These are phyloP conservation scores for Musa beccarii DNA, from an alignment of 176 grass and related monocot species.

Conservation along the genomic window DNA sequence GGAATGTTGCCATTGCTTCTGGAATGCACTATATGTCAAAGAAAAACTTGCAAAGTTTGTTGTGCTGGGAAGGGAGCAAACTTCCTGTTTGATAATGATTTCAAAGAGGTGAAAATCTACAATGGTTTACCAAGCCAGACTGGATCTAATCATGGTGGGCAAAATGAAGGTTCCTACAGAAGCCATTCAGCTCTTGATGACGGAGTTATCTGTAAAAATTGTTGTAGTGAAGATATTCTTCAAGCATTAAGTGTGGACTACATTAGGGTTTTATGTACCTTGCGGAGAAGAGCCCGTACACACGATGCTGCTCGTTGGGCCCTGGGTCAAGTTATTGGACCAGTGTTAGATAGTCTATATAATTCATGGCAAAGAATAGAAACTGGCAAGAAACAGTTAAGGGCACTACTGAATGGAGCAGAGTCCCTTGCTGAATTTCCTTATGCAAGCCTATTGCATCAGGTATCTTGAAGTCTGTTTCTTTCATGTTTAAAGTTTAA, in stretches of 20 bases:
- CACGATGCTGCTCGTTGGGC: slow-evolving; percentile 49
- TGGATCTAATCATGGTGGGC: slow-evolving; percentile 32
- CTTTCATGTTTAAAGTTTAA: not conserved
- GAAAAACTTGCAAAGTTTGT: slow-evolving; percentile 73
- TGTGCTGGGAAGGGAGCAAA: slow-evolving; percentile 92
- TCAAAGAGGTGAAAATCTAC: slow-evolving; percentile 77
- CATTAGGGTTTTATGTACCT: slow-evolving; percentile 70
- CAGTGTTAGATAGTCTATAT: slow-evolving; percentile 29
- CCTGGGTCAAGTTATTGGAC: slow-evolving; percentile 52
- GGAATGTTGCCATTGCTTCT: slow-evolving; percentile 36
- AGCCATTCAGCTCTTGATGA: slow-evolving; percentile 58
- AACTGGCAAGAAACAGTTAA: slow-evolving; percentile 58
- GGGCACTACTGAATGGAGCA: slow-evolving; percentile 63
- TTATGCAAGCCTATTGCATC: slow-evolving; percentile 71
- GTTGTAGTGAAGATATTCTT: slow-evolving; percentile 64
- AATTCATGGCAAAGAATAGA: slow-evolving; percentile 39
- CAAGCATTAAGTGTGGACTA: slow-evolving; percentile 81
- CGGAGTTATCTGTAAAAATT: slow-evolving; percentile 78
- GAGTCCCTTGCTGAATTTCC: slow-evolving; percentile 98
- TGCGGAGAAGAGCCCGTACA: slow-evolving; percentile 50
- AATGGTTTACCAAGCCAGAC: slow-evolving; percentile 29
- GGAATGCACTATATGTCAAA: slow-evolving; percentile 66
- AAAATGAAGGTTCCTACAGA: slow-evolving; percentile 36
- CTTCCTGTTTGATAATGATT: slow-evolving; percentile 64
- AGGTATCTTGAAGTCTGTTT: slow-evolving; percentile 27